Evolutionary conservation across 1,284 basidiomycete species (phyloP), one percentile per base, ranked within the genome.

Genomic region (Singerocomus inundabilis): DNA sequence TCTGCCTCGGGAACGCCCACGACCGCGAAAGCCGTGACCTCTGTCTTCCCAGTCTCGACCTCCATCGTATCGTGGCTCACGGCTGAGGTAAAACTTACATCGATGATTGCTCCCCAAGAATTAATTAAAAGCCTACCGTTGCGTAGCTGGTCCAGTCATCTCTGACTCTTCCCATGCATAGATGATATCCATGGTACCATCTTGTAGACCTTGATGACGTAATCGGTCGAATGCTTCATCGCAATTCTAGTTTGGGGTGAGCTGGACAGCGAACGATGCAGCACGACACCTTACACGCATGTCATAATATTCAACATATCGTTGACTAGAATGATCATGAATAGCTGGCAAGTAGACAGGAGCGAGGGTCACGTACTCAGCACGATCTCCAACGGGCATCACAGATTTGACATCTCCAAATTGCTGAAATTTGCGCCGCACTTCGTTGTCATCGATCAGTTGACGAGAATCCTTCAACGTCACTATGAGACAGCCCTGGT

Each of bases 361-460:
- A 29, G 44, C 25, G 29, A 57, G 57, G 24, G 52, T 5, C 8
- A 73, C 81, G 53, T 55, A 93, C 91, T 92, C 89, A 28, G 74
- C 72, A 44, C 84, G 82, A 48, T 87, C 84, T 43, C 79, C 78
- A 12, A 81, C 76, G 5, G 81, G 73, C 56, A 76, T 81, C 18
- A 98, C 79, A 6, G 79, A 74, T 67, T 95, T 96, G 52, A 99
- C 82, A 57, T 96, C 93, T 13, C 96, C 96, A 58, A 89, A 96
- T 44, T 85, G 82, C 56, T 88, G 83, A 62, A 96, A 94, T 62
- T 88, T 85, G 37, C 84, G 77, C 3, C 87, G 81, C 21, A 21
- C 21, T 21, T 21, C 21, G 21, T 21, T 21, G 53, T 96, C 91
- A 52, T 91, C 84, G 40, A 97, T 82, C 4, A 78, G 67, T 55